phyloP scores from a whole-genome alignment of 208 protist genomes.

The Leishmania aethiopica region DNA sequence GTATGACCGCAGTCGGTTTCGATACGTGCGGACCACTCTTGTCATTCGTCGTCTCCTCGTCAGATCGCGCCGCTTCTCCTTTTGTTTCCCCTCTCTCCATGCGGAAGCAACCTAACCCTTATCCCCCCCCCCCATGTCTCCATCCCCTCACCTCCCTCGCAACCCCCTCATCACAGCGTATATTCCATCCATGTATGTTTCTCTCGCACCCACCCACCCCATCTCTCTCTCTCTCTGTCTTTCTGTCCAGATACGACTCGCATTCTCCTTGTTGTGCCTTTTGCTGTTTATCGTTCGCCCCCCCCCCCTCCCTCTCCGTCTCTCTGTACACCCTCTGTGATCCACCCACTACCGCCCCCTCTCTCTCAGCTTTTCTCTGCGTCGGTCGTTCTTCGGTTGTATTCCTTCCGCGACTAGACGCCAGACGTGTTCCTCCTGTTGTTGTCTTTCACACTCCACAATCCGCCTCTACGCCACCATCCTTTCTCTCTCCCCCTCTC shows the following conservation, averaged over 20 bases:
- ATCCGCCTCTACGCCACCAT: no score
- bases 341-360: not conserved
- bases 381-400: not conserved
- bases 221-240: no score
- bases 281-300: no score
- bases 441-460: not conserved
- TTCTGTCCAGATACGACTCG: no score
- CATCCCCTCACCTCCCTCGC: not conserved
- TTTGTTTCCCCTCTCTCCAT: not conserved
- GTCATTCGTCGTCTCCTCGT: not conserved
- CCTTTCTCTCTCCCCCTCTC: not conserved
- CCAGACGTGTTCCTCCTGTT: not conserved
- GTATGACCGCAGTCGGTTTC: not conserved
- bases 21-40: not conserved
- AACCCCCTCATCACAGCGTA: not conserved
- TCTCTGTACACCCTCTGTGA: no score
- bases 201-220: not conserved
- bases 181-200: not conserved
- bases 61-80: not conserved
- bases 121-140: no score
- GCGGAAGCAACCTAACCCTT: not conserved
- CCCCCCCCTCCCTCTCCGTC: no score
- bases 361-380: not conserved
- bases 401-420: not conserved
- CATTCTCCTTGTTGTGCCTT: not conserved